phyloP scores from a whole-genome alignment of 768 basidiomycete genomes.

The Exidia glandulosa region DNA sequence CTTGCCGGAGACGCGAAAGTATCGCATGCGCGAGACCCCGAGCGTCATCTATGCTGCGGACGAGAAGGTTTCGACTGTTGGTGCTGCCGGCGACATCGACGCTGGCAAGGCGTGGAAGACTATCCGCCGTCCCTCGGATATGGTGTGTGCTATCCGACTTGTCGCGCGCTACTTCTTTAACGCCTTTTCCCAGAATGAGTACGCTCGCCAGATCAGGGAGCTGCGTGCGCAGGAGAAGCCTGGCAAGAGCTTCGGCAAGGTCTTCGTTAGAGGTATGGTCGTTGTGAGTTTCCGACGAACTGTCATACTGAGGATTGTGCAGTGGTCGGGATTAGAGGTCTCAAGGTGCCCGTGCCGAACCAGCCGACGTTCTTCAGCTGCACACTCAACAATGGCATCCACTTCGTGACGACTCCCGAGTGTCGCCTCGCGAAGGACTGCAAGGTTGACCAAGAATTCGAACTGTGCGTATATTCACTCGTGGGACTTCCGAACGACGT shows the following conservation, averaged over 20 bases:
- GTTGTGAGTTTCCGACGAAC: slow-evolving; percentile 8
- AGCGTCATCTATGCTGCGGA: slow-evolving; percentile 69
- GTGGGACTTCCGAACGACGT: too few species aligned
- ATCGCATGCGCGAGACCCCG: slow-evolving; percentile 70
- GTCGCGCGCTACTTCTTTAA: neutral
- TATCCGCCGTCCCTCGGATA: slow-evolving; percentile 84
- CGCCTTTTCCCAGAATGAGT: slow-evolving; percentile 65
- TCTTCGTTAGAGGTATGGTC: slow-evolving; percentile 89
- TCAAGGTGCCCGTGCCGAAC: slow-evolving; percentile 70
- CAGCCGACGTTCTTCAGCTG: slow-evolving; percentile 67
- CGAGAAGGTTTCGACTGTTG: slow-evolving; percentile 61
- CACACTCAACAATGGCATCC: slow-evolving; percentile 93
- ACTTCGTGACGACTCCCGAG: slow-evolving; percentile 86
- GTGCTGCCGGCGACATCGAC: slow-evolving; percentile 73
- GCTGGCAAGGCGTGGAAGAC: slow-evolving; percentile 75
- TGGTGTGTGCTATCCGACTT: slow-evolving; percentile 42
- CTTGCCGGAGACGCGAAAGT: slow-evolving; percentile 38
- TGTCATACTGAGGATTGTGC: neutral
- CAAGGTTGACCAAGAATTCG: slow-evolving; percentile 80
- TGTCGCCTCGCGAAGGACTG: slow-evolving; percentile 45
- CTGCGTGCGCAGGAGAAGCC: slow-evolving; percentile 64
- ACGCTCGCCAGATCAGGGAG: slow-evolving; percentile 81
- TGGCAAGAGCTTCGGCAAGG: slow-evolving; percentile 79
- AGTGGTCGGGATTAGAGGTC: slow-evolving; percentile 69
- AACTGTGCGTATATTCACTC: slow-evolving; percentile 46